A percentile compares a stretch with the other conserved stretches of the same genome.
Conservation (phyloP, 768 basidiomycete species). For the Auricularia auricula-judae region DNA sequence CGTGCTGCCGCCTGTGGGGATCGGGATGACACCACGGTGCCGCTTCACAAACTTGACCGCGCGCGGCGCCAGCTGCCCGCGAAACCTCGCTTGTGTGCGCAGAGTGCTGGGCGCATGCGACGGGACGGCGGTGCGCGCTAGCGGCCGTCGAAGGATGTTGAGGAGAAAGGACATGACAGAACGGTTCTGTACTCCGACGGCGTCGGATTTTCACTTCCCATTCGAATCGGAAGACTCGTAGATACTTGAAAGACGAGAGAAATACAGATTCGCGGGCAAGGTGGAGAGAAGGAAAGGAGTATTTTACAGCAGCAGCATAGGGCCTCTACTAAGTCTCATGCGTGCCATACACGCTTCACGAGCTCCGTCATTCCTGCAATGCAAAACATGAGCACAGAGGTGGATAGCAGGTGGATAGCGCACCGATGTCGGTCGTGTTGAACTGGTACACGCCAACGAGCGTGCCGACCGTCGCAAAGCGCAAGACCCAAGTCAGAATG, state of each 20-base stretch:
- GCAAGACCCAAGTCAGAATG: slow-evolving; percentile 58
- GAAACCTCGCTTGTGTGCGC: slow-evolving; percentile 10
- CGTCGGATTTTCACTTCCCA: too few species aligned
- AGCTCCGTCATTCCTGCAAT: slow-evolving; percentile 72
- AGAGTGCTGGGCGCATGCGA: not conserved
- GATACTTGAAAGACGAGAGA: too few species aligned
- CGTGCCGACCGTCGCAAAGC: slow-evolving; percentile 66
- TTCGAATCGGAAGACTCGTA: too few species aligned
- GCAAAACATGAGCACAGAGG: too few species aligned
- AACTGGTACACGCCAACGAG: slow-evolving; percentile 93
- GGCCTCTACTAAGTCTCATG: slow-evolving; percentile 27
- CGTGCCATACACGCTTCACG: slow-evolving; percentile 72
- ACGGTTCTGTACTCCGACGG: too few species aligned
- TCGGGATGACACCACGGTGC: slow-evolving; percentile 81
- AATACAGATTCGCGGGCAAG: too few species aligned
- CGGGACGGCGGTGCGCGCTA: not conserved
- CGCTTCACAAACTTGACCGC: slow-evolving; percentile 76
- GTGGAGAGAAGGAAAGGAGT: too few species aligned
- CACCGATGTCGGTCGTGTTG: slow-evolving; percentile 97
- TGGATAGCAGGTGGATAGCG: slow-evolving; percentile 14
- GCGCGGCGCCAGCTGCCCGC: slow-evolving; percentile 68
- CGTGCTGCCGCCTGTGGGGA: slow-evolving; percentile 81
- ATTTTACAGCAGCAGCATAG: too few species aligned
- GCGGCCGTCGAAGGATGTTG: not conserved
- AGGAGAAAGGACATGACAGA: not conserved